Evolutionary conservation across 2,329 filamentous ascomycete genomes (phyloP).

Genomic region (Ceratocystis lukuohia): DNA sequence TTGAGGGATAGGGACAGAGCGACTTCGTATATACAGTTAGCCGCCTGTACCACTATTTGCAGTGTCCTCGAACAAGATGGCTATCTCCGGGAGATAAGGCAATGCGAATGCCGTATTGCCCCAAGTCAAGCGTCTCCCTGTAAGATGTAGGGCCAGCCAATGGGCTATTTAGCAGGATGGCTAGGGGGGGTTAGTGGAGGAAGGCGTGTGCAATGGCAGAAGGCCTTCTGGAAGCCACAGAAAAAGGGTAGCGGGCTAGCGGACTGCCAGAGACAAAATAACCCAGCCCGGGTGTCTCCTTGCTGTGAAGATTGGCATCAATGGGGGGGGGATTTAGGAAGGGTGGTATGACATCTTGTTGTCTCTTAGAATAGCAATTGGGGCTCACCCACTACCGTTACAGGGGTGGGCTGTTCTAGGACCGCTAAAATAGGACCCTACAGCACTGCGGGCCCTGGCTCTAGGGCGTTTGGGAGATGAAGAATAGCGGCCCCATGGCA

Average conservation of each 20-base stretch:
- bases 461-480: background rate
- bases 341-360: background rate
- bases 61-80: background rate
- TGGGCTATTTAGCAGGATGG: background rate
- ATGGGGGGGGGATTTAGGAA: background rate
- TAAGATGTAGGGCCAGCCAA: background rate
- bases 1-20: background rate
- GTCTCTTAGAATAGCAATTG: background rate
- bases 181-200: no score
- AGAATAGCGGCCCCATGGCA: background rate
- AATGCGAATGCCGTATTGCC: background rate
- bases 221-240: background rate
- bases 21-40: background rate
- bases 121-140: background rate
- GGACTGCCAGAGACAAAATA: no score
- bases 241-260: background rate
- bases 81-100: background rate
- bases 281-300: no score
- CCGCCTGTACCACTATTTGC: slow-evolving; percentile 3
- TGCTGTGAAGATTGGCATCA: background rate
- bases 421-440: background rate
- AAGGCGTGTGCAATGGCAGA: background rate
- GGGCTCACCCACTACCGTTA: background rate
- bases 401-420: background rate
- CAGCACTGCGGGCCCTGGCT: background rate